Conservation (phyloP, 805 yeast genomes). For the Candida tallmaniae region DNA sequence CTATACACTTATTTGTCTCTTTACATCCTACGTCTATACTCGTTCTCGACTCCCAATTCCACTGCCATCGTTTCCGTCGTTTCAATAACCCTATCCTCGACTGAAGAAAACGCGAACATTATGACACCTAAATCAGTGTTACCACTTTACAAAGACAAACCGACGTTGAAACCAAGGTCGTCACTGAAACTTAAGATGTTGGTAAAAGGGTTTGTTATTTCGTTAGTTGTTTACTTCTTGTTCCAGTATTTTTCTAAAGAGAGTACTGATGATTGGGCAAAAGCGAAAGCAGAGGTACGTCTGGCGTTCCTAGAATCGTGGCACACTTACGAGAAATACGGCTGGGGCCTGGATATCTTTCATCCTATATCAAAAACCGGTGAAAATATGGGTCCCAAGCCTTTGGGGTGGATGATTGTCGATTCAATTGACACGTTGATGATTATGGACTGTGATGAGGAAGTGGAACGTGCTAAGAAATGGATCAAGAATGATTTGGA, state of each 20-base stretch:
- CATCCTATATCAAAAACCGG: constrained; percentile 61
- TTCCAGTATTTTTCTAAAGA: constrained; percentile 5
- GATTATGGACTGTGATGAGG: constrained; percentile 67
- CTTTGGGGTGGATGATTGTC: constrained; percentile 91
- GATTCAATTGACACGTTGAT: constrained; percentile 81
- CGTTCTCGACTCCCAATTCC: too few relatives aligned
- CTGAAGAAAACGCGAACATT: too few relatives aligned
- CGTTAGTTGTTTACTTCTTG: constrained; percentile 31
- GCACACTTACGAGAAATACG: constrained; percentile 68
- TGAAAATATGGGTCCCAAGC: constrained; percentile 71
- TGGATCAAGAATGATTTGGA: constrained; percentile 73
- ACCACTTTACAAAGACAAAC: constrained; percentile 35
- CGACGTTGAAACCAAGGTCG: constrained; percentile 10
- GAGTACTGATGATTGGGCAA: constrained; percentile 34
- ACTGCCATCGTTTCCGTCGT: too few relatives aligned
- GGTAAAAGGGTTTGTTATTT: constrained; percentile 37
- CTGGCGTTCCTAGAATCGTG: constrained; percentile 71
- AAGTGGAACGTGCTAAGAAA: constrained; percentile 55
- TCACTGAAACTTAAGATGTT: constrained; percentile 28
- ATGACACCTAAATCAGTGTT: too few relatives aligned
- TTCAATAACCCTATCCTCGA: too few relatives aligned
- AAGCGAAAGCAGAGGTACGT: constrained; percentile 54
- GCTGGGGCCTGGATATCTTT: constrained; percentile 82
- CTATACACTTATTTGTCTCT: too few relatives aligned
- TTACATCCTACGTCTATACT: too few relatives aligned